A percentile compares a stretch with the other conserved stretches of the same genome.
These are phyloP conservation scores for Fusarium nodosum DNA, from an alignment of 2,329 filamentous ascomycete species.

Conservation along the genomic window DNA sequence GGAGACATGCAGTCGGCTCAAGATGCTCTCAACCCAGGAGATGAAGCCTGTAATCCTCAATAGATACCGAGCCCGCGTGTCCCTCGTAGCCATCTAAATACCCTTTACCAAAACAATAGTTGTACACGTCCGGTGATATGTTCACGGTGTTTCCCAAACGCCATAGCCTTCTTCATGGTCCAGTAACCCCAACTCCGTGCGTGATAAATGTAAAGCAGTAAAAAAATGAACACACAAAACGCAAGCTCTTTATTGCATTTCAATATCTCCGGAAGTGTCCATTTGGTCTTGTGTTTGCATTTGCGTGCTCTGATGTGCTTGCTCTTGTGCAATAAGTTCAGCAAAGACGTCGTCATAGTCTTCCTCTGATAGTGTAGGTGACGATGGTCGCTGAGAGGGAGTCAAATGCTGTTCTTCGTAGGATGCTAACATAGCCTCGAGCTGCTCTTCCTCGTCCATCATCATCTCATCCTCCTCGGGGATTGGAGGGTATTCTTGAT, in stretches of 20 bases:
- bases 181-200: constrained; percentile 43
- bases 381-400: constrained; percentile 49
- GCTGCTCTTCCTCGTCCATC: constrained; percentile 70
- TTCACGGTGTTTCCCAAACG: constrained; percentile 42
- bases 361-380: constrained; percentile 64
- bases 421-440: constrained; percentile 69
- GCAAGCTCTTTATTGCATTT: constrained; percentile 31
- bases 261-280: constrained; percentile 60
- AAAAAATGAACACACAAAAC: constrained; percentile 1
- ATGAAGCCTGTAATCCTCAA: constrained; percentile 74
- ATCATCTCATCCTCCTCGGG: constrained; percentile 63
- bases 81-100: constrained; percentile 47
- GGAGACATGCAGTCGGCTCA: constrained; percentile 89
- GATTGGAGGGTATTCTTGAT: constrained; percentile 45
- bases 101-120: constrained; percentile 45
- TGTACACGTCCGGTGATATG: constrained; percentile 44
- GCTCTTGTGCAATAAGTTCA: constrained; percentile 55
- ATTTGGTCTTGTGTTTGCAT: constrained; percentile 57
- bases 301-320: constrained; percentile 27
- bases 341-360: constrained; percentile 74
- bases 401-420: constrained; percentile 54
- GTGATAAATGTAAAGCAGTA: constrained; percentile 19
- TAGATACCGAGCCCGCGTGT: constrained; percentile 55
- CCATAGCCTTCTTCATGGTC: constrained; percentile 30
- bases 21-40: constrained; percentile 73